Base-by-base conservation (phyloP, 148 eudicot species). In the Fallopia convolvulus region DNA sequence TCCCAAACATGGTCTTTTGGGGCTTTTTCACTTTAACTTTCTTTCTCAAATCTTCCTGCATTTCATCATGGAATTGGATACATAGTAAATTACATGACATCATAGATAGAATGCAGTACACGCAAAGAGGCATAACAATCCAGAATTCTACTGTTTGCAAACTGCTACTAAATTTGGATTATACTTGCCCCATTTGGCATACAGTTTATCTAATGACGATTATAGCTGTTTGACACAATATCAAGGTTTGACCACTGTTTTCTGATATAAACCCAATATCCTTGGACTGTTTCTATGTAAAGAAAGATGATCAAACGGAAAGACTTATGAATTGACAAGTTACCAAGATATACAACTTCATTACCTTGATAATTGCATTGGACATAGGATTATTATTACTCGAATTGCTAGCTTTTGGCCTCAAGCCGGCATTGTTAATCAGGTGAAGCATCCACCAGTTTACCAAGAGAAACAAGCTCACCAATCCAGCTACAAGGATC, bases 391-490 rank as follows among this genome's bases (percentile, higher is more conserved):
- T 83, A 42, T 78, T 36, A 42, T 73, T 58, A 26, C 36, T 39
- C 6, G 50, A 58, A 36, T 49, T 14, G 79, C 72, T 74, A 81
- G 77, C 48, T 81, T 80, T 44, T 79, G 81, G 60, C 61, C 52
- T 77, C 49, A 83, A 76, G 76, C 80, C 84, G 18, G 90, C 68
- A 55, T 87, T 80, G 53, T 74, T 88, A 78, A 94, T 89, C 85
- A 90, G 86, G 23, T 75, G 85, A 82, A 92, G 86, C 92, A 94
- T 92, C 93, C 93, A 94, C 89, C 90, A 88, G 81, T 94, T 87
- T 36, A 87, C 47, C 49, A 84, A 36, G 70, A 94, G 79, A 79
- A 94, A 92, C 42, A 86, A 80, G 39, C 80, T 82, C 80, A 94
- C 53, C 73, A 93, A 84, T 23, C 84, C 89, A 75, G 82, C 65